These are phyloP conservation scores for Malus sieversii DNA, from an alignment of 306 rosid species.

Conservation along the genomic window DNA sequence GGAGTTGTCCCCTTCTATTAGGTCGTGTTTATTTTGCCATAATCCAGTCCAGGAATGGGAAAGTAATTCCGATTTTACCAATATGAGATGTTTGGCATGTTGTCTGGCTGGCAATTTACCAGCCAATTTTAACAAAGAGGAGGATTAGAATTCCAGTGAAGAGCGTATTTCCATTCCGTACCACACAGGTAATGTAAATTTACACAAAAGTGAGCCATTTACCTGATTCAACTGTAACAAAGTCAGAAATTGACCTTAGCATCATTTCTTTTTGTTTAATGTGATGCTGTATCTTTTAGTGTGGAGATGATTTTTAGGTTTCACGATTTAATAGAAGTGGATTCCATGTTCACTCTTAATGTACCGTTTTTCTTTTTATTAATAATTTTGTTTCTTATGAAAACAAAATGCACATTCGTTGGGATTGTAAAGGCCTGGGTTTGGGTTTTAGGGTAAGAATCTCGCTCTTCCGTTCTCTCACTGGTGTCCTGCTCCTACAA, in stretches of 20 bases:
- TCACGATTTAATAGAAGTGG: not conserved
- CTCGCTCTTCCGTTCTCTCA: not conserved
- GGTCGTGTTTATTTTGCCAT: not conserved
- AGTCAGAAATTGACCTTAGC: not conserved
- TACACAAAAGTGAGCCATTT: no score
- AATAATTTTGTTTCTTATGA: not conserved
- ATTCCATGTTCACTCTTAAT: not conserved
- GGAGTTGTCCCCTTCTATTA: not conserved
- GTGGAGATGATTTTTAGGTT: not conserved
- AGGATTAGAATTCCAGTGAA: no score
- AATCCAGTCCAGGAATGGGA: not conserved
- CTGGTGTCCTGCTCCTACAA: not conserved
- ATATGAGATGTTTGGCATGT: not conserved
- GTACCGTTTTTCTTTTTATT: not conserved
- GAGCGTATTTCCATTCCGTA: no score
- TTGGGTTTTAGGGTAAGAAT: not conserved
- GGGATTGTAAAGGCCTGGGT: not conserved
- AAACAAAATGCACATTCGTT: not conserved
- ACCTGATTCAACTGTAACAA: not conserved
- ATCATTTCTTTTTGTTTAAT: not conserved
- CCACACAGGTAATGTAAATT: no score
- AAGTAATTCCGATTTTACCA: not conserved
- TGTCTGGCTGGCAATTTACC: not conserved
- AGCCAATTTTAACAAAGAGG: not conserved
- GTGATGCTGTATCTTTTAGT: not conserved